Conservation (phyloP, 768 basidiomycete genomes). For the Amanita muscaria region DNA sequence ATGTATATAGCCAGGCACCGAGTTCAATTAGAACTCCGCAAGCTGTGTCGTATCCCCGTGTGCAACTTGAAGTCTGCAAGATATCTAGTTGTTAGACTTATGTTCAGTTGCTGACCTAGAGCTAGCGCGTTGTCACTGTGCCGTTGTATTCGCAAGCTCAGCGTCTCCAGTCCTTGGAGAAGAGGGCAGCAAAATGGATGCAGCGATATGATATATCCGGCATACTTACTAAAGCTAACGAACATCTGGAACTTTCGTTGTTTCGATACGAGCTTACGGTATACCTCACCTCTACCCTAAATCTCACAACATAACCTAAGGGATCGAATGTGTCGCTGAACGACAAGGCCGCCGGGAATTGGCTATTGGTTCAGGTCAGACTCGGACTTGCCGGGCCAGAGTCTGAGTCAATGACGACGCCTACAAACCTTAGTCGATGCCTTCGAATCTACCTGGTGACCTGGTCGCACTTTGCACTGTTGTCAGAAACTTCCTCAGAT, state of each 20-base stretch:
- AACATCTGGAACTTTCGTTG: too few species aligned
- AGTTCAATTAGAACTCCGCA: too few species aligned
- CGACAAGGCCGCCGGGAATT: conserved; percentile 60
- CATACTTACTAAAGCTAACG: conserved; percentile 49
- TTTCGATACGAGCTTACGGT: too few species aligned
- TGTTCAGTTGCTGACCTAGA: conserved; percentile 30
- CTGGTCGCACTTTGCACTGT: conserved; percentile 66
- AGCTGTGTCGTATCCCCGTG: too few species aligned
- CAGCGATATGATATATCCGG: conserved; percentile 70
- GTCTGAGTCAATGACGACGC: conserved; percentile 67
- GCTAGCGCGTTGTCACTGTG: conserved; percentile 65
- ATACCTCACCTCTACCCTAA: conserved; percentile 38
- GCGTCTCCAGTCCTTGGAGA: conserved; percentile 73
- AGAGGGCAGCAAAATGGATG: conserved; percentile 72
- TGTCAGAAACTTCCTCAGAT: neutral
- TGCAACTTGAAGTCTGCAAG: too few species aligned
- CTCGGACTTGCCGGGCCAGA: conserved; percentile 75
- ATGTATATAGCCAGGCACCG: too few species aligned
- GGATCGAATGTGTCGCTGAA: conserved; percentile 61
- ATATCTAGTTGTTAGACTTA: conserved; percentile 27
- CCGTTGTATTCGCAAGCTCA: conserved; percentile 60
- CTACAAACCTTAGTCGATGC: conserved; percentile 73
- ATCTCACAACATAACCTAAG: conserved; percentile 54
- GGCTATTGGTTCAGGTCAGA: conserved; percentile 56
- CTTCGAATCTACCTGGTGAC: conserved; percentile 88